These are phyloP conservation scores for Podospora tetraspora DNA, from an alignment of 495 filamentous ascomycete genomes.

Conservation along the genomic window DNA sequence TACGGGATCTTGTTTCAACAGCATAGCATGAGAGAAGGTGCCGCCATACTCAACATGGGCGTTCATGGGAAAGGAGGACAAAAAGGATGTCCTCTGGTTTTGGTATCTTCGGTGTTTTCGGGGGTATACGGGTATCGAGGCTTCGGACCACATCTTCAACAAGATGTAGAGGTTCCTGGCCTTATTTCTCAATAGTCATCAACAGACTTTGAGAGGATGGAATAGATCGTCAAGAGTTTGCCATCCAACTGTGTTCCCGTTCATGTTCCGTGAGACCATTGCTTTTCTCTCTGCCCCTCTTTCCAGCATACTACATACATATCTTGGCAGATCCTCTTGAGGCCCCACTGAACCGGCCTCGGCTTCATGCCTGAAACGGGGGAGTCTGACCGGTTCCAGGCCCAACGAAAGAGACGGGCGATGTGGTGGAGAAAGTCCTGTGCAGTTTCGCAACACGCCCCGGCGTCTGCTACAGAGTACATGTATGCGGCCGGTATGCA, in stretches of 20 bases:
- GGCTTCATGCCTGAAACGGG: not conserved
- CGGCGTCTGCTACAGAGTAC: not conserved
- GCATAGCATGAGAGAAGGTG: slow-evolving; percentile 28
- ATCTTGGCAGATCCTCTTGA: not conserved
- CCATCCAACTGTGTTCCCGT: not conserved
- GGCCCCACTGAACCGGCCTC: not conserved
- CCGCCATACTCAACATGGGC: slow-evolving; percentile 35
- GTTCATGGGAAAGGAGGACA: slow-evolving; percentile 23
- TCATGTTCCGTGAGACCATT: not conserved
- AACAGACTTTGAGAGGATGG: slow-evolving; percentile 3
- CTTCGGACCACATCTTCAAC: slow-evolving; percentile 13
- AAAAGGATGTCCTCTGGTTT: slow-evolving; percentile 18
- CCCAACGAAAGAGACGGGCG: not conserved
- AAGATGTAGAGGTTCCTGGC: slow-evolving; percentile 2
- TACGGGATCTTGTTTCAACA: slow-evolving; percentile 31
- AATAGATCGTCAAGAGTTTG: not conserved
- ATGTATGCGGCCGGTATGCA: not conserved
- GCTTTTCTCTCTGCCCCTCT: not conserved
- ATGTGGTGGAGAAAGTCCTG: not conserved
- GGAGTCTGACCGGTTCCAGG: not conserved
- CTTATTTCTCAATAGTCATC: not conserved
- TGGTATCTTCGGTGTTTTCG: slow-evolving; percentile 8
- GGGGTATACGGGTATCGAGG: not conserved
- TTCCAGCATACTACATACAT: not conserved
- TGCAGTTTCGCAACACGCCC: not conserved